phyloP scores from a whole-genome alignment of 495 filamentous ascomycete species.

The Pseudotulostoma volvatum region DNA sequence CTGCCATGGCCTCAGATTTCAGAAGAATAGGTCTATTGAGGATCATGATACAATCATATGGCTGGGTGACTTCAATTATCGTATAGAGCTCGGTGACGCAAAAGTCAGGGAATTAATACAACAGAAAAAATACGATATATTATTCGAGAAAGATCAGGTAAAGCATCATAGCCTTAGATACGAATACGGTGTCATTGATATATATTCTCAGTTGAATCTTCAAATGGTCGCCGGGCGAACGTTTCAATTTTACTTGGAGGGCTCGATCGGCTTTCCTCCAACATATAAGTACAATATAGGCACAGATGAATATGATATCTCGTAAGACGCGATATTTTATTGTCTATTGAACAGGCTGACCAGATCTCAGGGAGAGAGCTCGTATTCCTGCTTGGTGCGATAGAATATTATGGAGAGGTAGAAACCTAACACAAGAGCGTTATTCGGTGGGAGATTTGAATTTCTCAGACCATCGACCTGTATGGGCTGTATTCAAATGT shows the following conservation, averaged over 20 bases:
- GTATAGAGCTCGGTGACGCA: conserved; percentile 74
- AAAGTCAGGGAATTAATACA: conserved; percentile 58
- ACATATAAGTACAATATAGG: conserved; percentile 94
- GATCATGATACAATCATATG: conserved; percentile 93
- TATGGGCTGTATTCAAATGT: conserved; percentile 78
- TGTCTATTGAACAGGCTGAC: too few species aligned
- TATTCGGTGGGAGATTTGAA: conserved; percentile 64
- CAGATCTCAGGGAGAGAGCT: conserved; percentile 54
- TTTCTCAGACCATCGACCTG: conserved; percentile 89
- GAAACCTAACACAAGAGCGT: conserved; percentile 59
- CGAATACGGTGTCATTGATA: conserved; percentile 3
- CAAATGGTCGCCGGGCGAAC: conserved; percentile 88
- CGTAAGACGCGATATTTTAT: conserved; percentile 50
- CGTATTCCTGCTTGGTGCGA: conserved; percentile 97
- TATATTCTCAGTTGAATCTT: conserved; percentile 53
- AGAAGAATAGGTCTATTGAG: conserved; percentile 74
- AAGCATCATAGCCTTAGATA: conserved; percentile 3
- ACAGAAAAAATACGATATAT: conserved; percentile 49
- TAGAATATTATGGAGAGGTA: conserved; percentile 73
- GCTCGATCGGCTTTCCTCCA: conserved; percentile 65
- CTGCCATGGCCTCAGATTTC: conserved; percentile 71
- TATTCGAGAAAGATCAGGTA: conserved; percentile 92
- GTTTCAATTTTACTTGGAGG: conserved; percentile 84
- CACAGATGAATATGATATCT: conserved; percentile 78
- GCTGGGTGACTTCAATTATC: conserved; percentile 98